phyloP scores from a whole-genome alignment of 1,284 basidiomycete genomes.

The Rhodotorula sp. region DNA sequence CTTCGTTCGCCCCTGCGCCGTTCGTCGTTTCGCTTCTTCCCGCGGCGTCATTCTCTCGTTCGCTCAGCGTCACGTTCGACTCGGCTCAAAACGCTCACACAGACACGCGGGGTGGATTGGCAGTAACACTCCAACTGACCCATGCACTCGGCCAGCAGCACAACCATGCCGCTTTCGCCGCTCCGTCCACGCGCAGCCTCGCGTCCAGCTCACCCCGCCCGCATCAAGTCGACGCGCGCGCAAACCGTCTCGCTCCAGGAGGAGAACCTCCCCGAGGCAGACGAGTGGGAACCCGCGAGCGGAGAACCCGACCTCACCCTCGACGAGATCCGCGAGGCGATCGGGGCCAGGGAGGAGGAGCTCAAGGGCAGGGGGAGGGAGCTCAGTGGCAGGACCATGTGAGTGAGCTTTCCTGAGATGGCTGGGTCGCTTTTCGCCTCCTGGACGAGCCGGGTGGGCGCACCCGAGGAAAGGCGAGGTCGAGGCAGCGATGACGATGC shows the following conservation, averaged over 20 bases:
- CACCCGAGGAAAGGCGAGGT: background rate
- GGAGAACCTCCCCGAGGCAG: conserved; percentile 11
- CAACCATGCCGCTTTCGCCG: conserved; percentile 3
- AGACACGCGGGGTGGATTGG: no score
- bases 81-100: no score
- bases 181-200: conserved; percentile 19
- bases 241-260: conserved; percentile 27
- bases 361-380: conserved; percentile 28
- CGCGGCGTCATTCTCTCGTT: no score
- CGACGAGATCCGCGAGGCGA: conserved; percentile 32
- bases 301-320: conserved; percentile 28
- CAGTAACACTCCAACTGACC: no score
- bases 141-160: background rate
- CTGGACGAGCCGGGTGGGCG: background rate
- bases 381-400: conserved; percentile 40
- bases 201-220: conserved; percentile 20
- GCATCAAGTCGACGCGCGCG: conserved; percentile 23
- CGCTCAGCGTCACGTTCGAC: no score
- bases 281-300: conserved; percentile 37
- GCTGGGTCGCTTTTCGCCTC: background rate
- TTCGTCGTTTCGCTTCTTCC: no score
- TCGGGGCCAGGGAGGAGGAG: conserved; percentile 38
- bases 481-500: no score
- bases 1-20: no score
- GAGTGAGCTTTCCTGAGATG: background rate